Evolutionary conservation across 495 filamentous ascomycete genomes (phyloP).

Genomic region (Podospora tetraspora): DNA sequence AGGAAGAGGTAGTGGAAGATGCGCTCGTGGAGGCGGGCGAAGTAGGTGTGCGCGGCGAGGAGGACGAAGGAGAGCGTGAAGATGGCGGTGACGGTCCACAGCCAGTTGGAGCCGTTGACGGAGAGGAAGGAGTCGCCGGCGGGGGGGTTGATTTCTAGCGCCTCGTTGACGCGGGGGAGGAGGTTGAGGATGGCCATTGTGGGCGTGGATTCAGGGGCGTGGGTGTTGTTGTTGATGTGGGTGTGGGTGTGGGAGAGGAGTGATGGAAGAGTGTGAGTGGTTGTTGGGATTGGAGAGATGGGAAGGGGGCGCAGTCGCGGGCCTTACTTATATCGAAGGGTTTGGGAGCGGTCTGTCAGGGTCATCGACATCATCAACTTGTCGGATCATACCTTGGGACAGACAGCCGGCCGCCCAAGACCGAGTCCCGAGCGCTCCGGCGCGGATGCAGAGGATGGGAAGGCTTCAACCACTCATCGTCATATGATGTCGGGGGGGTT

Average conservation of each 20-base stretch:
- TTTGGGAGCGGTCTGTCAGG: neutral
- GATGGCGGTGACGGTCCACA: conserved; percentile 42
- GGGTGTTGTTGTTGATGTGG: neutral
- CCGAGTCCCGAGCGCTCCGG: neutral
- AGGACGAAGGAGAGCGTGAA: conserved; percentile 37
- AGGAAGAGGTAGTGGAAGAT: conserved; percentile 53
- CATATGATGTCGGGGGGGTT: neutral
- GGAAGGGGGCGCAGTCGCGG: neutral
- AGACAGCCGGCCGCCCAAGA: neutral
- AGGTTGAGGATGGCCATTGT: conserved; percentile 19
- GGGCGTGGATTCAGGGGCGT: neutral
- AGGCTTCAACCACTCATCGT: neutral
- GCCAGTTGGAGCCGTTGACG: conserved; percentile 44
- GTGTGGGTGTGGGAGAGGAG: neutral
- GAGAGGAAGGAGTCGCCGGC: conserved; percentile 34
- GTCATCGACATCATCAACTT: neutral
- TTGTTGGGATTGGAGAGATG: neutral
- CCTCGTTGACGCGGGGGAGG: conserved; percentile 32
- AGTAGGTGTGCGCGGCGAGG: conserved; percentile 35
- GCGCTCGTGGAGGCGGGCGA: conserved; percentile 40
- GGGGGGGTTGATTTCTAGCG: conserved; percentile 42
- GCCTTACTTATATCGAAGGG: neutral
- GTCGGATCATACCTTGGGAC: neutral
- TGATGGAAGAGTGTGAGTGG: neutral
- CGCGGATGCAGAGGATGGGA: neutral